Evolutionary conservation across 2,329 filamentous ascomycete species (phyloP), one percentile per base, ranked within the genome.

Genomic region (Colletotrichum sp.): DNA sequence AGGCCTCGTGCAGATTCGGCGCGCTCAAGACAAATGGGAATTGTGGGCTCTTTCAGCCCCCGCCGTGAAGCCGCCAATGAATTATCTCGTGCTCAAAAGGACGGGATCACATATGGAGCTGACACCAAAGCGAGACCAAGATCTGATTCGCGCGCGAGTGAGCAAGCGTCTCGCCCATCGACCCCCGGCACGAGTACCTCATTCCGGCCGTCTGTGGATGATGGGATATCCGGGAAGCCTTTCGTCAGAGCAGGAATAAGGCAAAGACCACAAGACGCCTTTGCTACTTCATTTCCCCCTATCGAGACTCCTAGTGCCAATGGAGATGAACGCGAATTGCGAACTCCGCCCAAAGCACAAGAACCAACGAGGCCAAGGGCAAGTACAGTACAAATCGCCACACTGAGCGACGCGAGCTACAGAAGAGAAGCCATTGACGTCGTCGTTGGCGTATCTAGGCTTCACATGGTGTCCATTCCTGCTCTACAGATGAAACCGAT

Each of bases 401-500:
- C n/a, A 44, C 52, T 68, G 15, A 72, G 68, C 10, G 34, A 75
- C 32, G 67, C 60, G 15, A 74, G 66, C 16, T 55, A 74, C 24
- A 68, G 57, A 39, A 70, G 21, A 75, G 82, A 82, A 28, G 77
- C 84, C 75, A 81, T 84, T 7, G 92, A 94, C 74, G 93, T 99
- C 4, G 92, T 96, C 5, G 96, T 99, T 2, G 97, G 97, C 0
- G 89, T 97, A 8, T 98, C 96, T n/a, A 91, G 96, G 78, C 88
- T 99, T 74, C 96, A 99, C 82, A 91, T 96, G 81, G 96, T 99
- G 2, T 93, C 95, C 74, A 89, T 99, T 79, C 96, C 96, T 26
- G 91, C 91, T 69, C 86, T 98, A 39, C 90, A 95, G 81, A 98
- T 99, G 96, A 95, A 96, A 83, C 97, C 97, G 0, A 98, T 99